Evolutionary conservation across 2,329 filamentous ascomycete species (phyloP), one percentile per base, ranked within the genome.

Genomic region (Pseudocercospora macadamiae): DNA sequence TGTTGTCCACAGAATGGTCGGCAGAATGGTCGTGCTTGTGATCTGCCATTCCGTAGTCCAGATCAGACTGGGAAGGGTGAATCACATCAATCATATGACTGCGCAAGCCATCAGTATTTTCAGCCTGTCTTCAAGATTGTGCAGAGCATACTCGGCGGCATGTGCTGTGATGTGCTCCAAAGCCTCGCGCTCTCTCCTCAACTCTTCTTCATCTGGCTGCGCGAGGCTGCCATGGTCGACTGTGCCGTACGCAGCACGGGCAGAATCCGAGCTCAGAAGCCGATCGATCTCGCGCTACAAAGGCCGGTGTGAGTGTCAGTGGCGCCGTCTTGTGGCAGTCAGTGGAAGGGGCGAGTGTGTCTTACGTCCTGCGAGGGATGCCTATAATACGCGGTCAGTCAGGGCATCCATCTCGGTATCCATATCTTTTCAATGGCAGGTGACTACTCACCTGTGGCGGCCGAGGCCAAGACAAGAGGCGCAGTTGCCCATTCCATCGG

Each of bases 61-160:
- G 70, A 32, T 68, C 66, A 25, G 76, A 70, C 39, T 74, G 69
- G 65, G 75, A 71, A 51, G 73, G 71, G 52, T 80, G 77, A 52
- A 76, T 74, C 63, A 80, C 77, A 66, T 80, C 77, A 66, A 81
- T 81, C 70, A 81, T 72, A 64, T 80, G 79, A 68, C 79, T 81
- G 61, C 21, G 9, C 28, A 3, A 18, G 7, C 23, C 21, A 45
- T 61, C 53, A 61, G 59, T 49, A n/a, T n/a, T n/a, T 34, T 58
- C 71, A 36, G 36, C 53, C 51, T 28, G 45, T 51, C 16, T 42
- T 18, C 48, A 26, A 39, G 2, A 26, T n/a, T 51, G 36, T 21
- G 36, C 10, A 49, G 23, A 42, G 70, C 76, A 57, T 66, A 80
- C 79, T 80, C 78, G 21, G 77, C 75, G 10, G 79, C 80, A 63